Base-by-base conservation (phyloP, 2,329 filamentous ascomycete species). In the Cordyceps sp. region DNA sequence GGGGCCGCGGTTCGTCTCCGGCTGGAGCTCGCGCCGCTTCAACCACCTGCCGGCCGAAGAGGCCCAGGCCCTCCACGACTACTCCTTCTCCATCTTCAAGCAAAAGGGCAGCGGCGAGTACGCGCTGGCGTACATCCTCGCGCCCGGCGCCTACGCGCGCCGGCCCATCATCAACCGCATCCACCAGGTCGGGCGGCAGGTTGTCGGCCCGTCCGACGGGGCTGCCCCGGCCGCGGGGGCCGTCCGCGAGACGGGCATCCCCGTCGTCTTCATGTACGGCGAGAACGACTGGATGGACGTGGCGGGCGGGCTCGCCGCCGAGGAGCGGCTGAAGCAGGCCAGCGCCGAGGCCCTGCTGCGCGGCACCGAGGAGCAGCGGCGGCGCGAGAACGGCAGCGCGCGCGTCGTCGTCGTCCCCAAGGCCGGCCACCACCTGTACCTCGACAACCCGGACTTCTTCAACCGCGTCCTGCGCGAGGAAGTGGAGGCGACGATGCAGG, bases 271-370 rank as follows among this genome's bases (percentile, higher is more conserved):
- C 50, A 86, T 96, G 80, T 98, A 98, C 49, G 90, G 90, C 39
- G 86, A 96, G 45, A 77, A 90, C 47, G 90, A 98, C 61, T 98
- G 90, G 90, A 98, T 98, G 90, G 90, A 98, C 42, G 76, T 90
- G 8, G 73, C 74, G 0, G 90, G 86, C 19, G 90, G 90, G 0
- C 72, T 76, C 29, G 84, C 80, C 0, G 76, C 86, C 0, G 72
- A 80, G 47, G 72, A 86, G 54, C 85, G 79, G 52, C 67, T 96
- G 10, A 76, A 82, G 37, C 64, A 76, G 36, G 73, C 78, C 39
- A 70, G 69, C 40, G 55, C 58, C 18, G 68, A 69, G 31, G 62
- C 68, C 1, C 57, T 93, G 4, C 55, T 64, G 10, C 54, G 66
- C 16, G 79, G 69, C 16, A 77, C 68, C 0, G 60, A 66, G 2